Percentiles rank a stretch among this genome's conserved stretches.
Conservation (phyloP, 2,329 filamentous ascomycete genomes). For the Arthrocladium fulminans region DNA sequence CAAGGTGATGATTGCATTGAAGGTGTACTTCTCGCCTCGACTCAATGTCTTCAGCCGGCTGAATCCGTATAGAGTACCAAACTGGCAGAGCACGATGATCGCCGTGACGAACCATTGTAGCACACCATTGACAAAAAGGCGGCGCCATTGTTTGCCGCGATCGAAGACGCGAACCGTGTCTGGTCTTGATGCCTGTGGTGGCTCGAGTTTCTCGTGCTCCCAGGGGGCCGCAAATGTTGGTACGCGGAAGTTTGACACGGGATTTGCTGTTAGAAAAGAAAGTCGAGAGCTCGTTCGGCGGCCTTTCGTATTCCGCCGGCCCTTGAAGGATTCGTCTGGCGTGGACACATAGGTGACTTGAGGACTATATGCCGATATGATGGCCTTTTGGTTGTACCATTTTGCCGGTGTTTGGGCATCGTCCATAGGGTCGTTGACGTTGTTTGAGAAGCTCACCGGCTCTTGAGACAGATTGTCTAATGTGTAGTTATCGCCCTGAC, state of each 20-base stretch:
- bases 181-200: not conserved
- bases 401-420: no score
- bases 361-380: no score
- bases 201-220: slow-evolving; percentile 15
- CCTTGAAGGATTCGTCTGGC: no score
- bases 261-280: not conserved
- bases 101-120: slow-evolving; percentile 18
- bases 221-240: slow-evolving; percentile 13
- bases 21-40: slow-evolving; percentile 17
- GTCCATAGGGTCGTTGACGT: no score
- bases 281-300: slow-evolving; percentile 4
- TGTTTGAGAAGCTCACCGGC: no score
- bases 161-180: slow-evolving; percentile 18
- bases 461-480: no score
- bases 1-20: slow-evolving; percentile 21
- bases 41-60: slow-evolving; percentile 13
- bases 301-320: no score
- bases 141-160: slow-evolving; percentile 14
- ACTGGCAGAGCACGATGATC: not conserved
- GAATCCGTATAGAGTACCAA: slow-evolving; percentile 16
- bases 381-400: no score
- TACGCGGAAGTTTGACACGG: slow-evolving; percentile 6
- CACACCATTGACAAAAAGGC: slow-evolving; percentile 15
- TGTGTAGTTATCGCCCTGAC: no score
- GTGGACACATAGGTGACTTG: no score